Conservation (phyloP, 2,329 filamentous ascomycete species). For the Xylaria sp. region DNA sequence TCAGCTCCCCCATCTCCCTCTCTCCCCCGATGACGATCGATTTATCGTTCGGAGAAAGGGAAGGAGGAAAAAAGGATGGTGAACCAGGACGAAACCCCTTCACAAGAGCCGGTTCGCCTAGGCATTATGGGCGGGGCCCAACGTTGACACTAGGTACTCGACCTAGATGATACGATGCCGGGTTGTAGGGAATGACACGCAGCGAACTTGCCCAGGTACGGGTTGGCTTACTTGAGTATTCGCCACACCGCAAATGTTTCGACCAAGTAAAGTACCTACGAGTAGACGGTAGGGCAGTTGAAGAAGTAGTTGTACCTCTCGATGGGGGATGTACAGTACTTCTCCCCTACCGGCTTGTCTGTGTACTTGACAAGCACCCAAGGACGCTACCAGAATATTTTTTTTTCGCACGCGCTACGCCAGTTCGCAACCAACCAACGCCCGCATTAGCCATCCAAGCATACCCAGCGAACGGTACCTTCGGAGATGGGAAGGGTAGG, state of each 20-base stretch:
- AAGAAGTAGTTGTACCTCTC: too few relatives aligned
- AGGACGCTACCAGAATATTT: neutral
- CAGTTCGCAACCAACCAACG: neutral
- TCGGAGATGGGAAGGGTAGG: neutral
- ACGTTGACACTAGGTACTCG: neutral
- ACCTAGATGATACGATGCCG: neutral
- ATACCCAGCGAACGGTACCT: neutral
- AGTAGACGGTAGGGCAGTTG: too few relatives aligned
- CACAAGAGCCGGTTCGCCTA: neutral
- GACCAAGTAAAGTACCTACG: too few relatives aligned
- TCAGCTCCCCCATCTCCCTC: neutral
- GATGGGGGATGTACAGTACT: too few relatives aligned
- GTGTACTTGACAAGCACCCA: neutral
- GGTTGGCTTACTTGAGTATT: neutral
- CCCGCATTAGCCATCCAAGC: neutral
- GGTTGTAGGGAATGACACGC: conserved; percentile 5
- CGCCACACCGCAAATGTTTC: neutral
- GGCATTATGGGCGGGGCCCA: neutral
- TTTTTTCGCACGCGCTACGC: neutral
- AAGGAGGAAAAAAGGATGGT: neutral
- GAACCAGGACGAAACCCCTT: neutral
- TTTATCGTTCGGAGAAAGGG: neutral
- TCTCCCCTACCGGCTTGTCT: too few relatives aligned
- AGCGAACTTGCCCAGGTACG: neutral
- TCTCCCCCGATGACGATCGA: neutral